phyloP scores from a whole-genome alignment of 2,329 filamentous ascomycete species.

The Colletotrichum orchidophilum region DNA sequence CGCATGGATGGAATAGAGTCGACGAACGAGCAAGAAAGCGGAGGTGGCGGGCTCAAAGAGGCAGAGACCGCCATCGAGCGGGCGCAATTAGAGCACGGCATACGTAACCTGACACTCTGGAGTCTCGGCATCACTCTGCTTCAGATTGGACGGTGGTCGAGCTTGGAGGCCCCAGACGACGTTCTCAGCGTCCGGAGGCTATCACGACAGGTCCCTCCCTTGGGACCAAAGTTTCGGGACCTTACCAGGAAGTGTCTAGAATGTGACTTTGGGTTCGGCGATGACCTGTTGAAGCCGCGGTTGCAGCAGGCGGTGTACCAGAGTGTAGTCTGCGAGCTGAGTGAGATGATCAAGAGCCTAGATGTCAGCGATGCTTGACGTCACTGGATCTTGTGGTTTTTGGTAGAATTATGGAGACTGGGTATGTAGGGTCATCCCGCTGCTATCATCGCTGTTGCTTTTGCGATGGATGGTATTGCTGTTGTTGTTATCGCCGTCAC shows the following conservation, averaged over 20 bases:
- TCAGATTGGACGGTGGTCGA: slow-evolving; percentile 39
- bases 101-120: slow-evolving; percentile 39
- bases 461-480: too few relatives aligned
- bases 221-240: slow-evolving; percentile 36
- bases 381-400: not conserved
- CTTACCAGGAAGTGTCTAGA: slow-evolving; percentile 39
- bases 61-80: not conserved
- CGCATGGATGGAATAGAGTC: not conserved
- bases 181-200: slow-evolving; percentile 37
- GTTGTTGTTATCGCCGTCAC: too few relatives aligned
- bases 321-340: slow-evolving; percentile 13
- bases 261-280: slow-evolving; percentile 38
- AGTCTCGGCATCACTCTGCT: slow-evolving; percentile 40
- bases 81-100: slow-evolving; percentile 20
- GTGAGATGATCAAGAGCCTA: slow-evolving; percentile 22
- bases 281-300: slow-evolving; percentile 10
- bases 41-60: not conserved
- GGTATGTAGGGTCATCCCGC: not conserved
- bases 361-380: not conserved
- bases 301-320: slow-evolving; percentile 29
- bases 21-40: not conserved
- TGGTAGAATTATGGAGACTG: not conserved
- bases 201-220: not conserved
- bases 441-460: too few relatives aligned
- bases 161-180: slow-evolving; percentile 34